Evolutionary conservation across 2,329 filamentous ascomycete species (phyloP).

Genomic region (Talaromyces sp.): DNA sequence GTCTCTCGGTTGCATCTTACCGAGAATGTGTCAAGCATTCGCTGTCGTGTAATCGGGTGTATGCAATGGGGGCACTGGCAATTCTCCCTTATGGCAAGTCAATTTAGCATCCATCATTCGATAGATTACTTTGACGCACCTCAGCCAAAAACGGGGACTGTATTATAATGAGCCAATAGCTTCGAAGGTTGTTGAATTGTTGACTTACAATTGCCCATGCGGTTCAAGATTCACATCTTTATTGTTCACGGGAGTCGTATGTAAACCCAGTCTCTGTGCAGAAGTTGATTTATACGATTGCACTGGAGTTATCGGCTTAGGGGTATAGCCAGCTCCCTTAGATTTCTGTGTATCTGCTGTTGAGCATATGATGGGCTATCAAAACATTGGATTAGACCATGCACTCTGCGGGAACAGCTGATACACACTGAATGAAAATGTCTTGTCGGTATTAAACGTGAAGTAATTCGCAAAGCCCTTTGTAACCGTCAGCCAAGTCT

Average conservation of each 20-base stretch:
- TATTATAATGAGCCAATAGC: not conserved
- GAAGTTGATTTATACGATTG: not conserved
- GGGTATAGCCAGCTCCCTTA: not conserved
- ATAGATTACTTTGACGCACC: not conserved
- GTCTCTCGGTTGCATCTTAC: constrained; percentile 33
- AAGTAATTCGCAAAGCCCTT: not conserved
- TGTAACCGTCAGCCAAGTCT: not conserved
- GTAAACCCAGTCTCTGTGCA: not conserved
- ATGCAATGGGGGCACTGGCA: constrained; percentile 64
- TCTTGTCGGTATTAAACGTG: not conserved
- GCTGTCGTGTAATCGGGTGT: constrained; percentile 64
- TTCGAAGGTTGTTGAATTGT: not conserved
- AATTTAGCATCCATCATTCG: not conserved
- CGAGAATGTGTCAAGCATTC: constrained; percentile 61
- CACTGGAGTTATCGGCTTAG: not conserved
- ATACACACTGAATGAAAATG: not conserved
- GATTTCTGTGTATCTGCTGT: not conserved
- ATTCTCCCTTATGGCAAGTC: constrained; percentile 53
- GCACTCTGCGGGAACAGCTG: not conserved
- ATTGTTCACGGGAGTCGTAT: not conserved
- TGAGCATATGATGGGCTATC: not conserved
- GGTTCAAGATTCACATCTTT: not conserved
- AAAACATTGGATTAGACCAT: not conserved
- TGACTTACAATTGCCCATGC: constrained; percentile 3
- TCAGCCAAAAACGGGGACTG: constrained; percentile 9